Evolutionary conservation across 2,329 filamentous ascomycete genomes (phyloP), one percentile per base, ranked within the genome.

Genomic region (Epichloe sibirici): DNA sequence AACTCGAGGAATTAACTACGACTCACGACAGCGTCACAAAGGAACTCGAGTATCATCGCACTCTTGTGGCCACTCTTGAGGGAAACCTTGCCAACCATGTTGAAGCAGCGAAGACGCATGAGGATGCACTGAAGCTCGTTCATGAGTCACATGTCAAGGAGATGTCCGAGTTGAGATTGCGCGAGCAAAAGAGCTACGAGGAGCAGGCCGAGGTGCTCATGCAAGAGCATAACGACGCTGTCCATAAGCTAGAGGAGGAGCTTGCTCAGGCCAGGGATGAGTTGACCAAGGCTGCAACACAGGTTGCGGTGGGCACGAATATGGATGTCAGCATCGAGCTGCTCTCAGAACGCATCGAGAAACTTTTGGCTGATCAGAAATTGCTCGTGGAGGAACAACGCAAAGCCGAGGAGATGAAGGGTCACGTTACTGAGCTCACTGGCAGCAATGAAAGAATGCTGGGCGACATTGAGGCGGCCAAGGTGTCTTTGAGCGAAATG

Each of bases 251-350:
- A 40, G 79, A 86, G 63, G 66, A 71, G 34, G 83, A 88, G 44
- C 78, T 86, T 37, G 69, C 74, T 1, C 78, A 82, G 54, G 82
- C 83, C n/a, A 78, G 81, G 35, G 78, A 86, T 50, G 79, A 85
- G 52, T 71, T 88, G 44, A 75, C 76, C 61, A 82, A 79, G 62
- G 73, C 86, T 44, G 81, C 84, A 17, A 76, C 76, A 2, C 79
- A 82, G 59, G 79, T 88, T 49, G 72, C 82, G 53, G 72, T 74
- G 64, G 74, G 82, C 44, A 67, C 83, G 55, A 72, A 82, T 13
- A 62, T 86, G 13, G 77, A 86, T 23, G 78, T 83, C 45, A 83
- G 81, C 61, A 74, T 85, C n/a, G 81, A 85, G 53, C 81, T 83
- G 66, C 71, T 90, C 17, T 75, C 78, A 4, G 77, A 83, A 53